phyloP scores from a whole-genome alignment of 139 green algal genomes.

The Spirogloea muscicola region DNA sequence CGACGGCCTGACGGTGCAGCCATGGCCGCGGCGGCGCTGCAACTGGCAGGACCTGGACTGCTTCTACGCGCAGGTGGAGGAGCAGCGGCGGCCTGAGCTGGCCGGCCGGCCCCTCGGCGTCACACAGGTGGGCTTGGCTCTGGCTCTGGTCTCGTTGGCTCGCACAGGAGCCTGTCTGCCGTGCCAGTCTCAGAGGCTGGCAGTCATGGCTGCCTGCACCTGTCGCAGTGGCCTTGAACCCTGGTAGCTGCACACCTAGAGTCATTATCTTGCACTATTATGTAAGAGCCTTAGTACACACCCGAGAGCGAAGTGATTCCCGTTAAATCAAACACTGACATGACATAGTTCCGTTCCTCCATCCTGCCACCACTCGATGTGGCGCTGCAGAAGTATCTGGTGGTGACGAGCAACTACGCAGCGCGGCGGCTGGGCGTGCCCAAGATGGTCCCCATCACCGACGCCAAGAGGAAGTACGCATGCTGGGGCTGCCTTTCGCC shows the following conservation, averaged over 20 bases:
- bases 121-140: constrained; percentile 65
- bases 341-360: too few relatives aligned
- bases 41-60: constrained; percentile 50
- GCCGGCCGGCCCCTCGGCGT: constrained; percentile 55
- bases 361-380: too few relatives aligned
- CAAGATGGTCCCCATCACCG: constrained; percentile 56
- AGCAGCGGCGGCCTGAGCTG: constrained; percentile 58
- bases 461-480: constrained; percentile 41
- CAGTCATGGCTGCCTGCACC: too few relatives aligned
- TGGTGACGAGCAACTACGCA: constrained; percentile 81
- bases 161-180: too few relatives aligned
- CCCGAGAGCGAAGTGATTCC: not conserved
- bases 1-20: too few relatives aligned
- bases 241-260: not conserved
- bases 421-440: constrained; percentile 65
- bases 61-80: constrained; percentile 62
- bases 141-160: too few relatives aligned
- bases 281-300: not conserved
- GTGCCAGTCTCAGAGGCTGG: too few relatives aligned
- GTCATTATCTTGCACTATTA: not conserved
- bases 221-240: too few relatives aligned
- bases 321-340: constrained; percentile 1
- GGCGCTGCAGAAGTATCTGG: constrained; percentile 59
- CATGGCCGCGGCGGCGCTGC: too few relatives aligned
- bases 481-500: not conserved